These are phyloP conservation scores for Puccinia hordei DNA, from an alignment of 1,284 basidiomycete genomes.

Conservation along the genomic window DNA sequence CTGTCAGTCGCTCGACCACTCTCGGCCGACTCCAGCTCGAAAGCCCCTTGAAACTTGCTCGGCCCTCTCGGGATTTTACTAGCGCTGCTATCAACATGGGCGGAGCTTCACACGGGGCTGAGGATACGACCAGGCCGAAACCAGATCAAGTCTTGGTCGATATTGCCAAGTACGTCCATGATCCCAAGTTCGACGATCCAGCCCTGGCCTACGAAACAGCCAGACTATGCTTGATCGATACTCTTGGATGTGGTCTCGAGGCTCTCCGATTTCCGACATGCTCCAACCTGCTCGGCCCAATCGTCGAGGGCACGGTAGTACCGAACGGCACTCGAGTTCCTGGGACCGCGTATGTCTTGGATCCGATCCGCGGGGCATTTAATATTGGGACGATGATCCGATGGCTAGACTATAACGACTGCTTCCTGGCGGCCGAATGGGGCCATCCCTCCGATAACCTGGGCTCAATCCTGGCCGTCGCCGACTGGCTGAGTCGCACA, in stretches of 20 bases:
- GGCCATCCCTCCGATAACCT: slow-evolving; percentile 95
- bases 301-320: slow-evolving; percentile 81
- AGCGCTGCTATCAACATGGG: slow-evolving; percentile 1
- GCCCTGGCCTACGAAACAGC: slow-evolving; percentile 81
- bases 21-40: too few species aligned
- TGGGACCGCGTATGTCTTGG: slow-evolving; percentile 86
- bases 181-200: slow-evolving; percentile 56
- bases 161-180: slow-evolving; percentile 44
- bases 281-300: slow-evolving; percentile 75
- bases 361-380: slow-evolving; percentile 90
- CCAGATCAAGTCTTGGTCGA: slow-evolving; percentile 35
- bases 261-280: slow-evolving; percentile 77
- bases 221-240: slow-evolving; percentile 81
- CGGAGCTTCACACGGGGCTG: background rate
- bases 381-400: slow-evolving; percentile 91
- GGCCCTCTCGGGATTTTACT: background rate
- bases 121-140: slow-evolving; percentile 35
- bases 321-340: slow-evolving; percentile 89
- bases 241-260: slow-evolving; percentile 83
- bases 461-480: slow-evolving; percentile 86
- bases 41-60: too few species aligned
- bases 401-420: slow-evolving; percentile 85
- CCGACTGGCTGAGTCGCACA: slow-evolving; percentile 76
- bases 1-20: too few species aligned
- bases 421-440: slow-evolving; percentile 88